A percentile compares a stretch with the other conserved stretches of the same genome.
Evolutionary conservation across 108 stramenopile species (phyloP).

Genomic region (Pinguiococcus pyrenoidosus): DNA sequence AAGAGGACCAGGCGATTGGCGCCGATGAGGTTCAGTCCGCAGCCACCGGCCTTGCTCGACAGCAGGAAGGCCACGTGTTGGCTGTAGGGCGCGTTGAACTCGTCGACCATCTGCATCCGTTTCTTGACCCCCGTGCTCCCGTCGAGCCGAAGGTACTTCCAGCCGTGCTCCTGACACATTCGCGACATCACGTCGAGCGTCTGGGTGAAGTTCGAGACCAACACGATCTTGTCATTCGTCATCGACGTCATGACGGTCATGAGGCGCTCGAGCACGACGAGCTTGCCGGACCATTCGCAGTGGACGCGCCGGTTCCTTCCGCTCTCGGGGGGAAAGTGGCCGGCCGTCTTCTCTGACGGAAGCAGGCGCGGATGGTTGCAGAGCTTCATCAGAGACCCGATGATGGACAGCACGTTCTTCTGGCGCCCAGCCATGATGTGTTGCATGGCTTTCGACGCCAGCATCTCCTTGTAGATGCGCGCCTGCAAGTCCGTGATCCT

Average conservation of each 20-base stretch:
- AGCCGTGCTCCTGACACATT: slow-evolving; percentile 78
- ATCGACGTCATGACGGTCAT: slow-evolving; percentile 82
- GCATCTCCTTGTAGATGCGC: slow-evolving; percentile 82
- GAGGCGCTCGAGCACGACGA: slow-evolving; percentile 78
- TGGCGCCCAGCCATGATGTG: slow-evolving; percentile 92
- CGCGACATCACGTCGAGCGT: slow-evolving; percentile 84
- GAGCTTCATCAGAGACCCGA: slow-evolving; percentile 86
- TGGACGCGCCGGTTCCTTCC: neutral
- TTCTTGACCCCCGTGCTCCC: slow-evolving; percentile 47
- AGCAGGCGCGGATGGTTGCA: slow-evolving; percentile 84
- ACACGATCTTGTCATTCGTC: slow-evolving; percentile 86
- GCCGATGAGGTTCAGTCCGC: slow-evolving; percentile 46
- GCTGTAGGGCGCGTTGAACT: slow-evolving; percentile 80
- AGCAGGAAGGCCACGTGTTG: slow-evolving; percentile 40
- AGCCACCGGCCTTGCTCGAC: slow-evolving; percentile 37
- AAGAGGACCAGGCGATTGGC: slow-evolving; percentile 39
- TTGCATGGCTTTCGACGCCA: slow-evolving; percentile 74
- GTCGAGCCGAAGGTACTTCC: slow-evolving; percentile 63
- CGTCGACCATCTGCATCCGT: slow-evolving; percentile 66
- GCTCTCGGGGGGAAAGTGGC: too few relatives aligned
- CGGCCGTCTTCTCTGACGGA: too few relatives aligned
- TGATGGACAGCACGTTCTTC: slow-evolving; percentile 79
- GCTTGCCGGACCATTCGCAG: slow-evolving; percentile 52
- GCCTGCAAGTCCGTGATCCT: slow-evolving; percentile 82
- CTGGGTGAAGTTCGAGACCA: slow-evolving; percentile 90